Percentiles rank a stretch among this genome's conserved stretches.
Evolutionary conservation across 495 filamentous ascomycete species (phyloP).

Genomic region (Penicillium subrubescens): DNA sequence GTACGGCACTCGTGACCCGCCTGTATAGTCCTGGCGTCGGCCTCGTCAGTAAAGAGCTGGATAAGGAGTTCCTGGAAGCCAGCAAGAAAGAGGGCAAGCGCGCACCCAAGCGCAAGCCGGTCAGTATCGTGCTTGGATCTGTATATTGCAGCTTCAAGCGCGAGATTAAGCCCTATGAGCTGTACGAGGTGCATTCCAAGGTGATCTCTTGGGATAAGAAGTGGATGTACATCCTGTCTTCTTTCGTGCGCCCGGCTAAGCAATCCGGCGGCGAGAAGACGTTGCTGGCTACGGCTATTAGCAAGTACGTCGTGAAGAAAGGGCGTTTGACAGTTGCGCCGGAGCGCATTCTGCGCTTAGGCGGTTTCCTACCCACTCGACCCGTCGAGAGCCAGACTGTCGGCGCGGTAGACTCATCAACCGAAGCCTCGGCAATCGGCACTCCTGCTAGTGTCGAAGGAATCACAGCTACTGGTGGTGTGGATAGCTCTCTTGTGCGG

Average conservation of each 20-base stretch:
- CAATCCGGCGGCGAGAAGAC: slow-evolving; percentile 49
- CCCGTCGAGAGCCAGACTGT: slow-evolving; percentile 16
- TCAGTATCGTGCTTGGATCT: slow-evolving; percentile 63
- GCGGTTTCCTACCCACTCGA: slow-evolving; percentile 60
- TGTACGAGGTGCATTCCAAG: slow-evolving; percentile 67
- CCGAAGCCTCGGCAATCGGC: slow-evolving; percentile 37
- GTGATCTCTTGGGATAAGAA: slow-evolving; percentile 78
- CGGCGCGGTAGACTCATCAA: slow-evolving; percentile 21
- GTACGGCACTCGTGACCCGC: slow-evolving; percentile 61
- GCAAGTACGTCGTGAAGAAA: slow-evolving; percentile 90
- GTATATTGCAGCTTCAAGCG: slow-evolving; percentile 67
- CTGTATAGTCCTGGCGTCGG: slow-evolving; percentile 60
- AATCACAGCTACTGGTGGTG: slow-evolving; percentile 32
- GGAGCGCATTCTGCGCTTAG: slow-evolving; percentile 69
- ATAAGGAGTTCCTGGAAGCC: slow-evolving; percentile 39
- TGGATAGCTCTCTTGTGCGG: slow-evolving; percentile 40
- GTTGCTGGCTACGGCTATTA: slow-evolving; percentile 74
- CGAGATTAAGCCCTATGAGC: slow-evolving; percentile 67
- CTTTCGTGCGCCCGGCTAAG: slow-evolving; percentile 62
- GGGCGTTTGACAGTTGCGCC: slow-evolving; percentile 84
- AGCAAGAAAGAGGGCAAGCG: slow-evolving; percentile 45
- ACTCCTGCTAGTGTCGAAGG: slow-evolving; percentile 42
- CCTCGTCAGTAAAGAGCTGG: slow-evolving; percentile 49
- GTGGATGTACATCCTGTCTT: slow-evolving; percentile 76
- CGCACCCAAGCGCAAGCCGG: slow-evolving; percentile 40